These are phyloP conservation scores for Scheffersomyces segobiensis DNA, from an alignment of 1,139 yeast species.

Conservation along the genomic window DNA sequence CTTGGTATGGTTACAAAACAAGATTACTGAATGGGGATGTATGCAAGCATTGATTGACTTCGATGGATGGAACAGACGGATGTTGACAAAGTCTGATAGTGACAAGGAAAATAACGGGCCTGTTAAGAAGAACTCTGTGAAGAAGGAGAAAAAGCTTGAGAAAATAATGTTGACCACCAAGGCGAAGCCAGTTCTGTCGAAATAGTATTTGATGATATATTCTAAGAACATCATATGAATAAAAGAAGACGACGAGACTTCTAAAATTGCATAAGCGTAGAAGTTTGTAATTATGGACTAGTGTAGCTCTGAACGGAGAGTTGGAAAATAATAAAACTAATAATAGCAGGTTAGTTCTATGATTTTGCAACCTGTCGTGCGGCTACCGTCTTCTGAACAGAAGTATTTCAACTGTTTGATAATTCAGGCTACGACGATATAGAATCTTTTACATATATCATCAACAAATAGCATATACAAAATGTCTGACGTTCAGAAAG, in stretches of 20 bases:
- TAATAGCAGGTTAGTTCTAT: too few relatives aligned
- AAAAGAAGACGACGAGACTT: not conserved
- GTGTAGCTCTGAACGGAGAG: not conserved
- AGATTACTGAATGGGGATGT: slow-evolving; percentile 94
- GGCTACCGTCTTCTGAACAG: not conserved
- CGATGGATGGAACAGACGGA: slow-evolving; percentile 78
- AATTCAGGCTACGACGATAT: not conserved
- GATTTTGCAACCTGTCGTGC: not conserved
- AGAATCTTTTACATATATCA: too few relatives aligned
- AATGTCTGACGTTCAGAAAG: not conserved
- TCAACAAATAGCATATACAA: not conserved
- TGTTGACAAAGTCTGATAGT: slow-evolving; percentile 5
- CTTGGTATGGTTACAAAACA: slow-evolving; percentile 88
- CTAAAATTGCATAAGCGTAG: too few relatives aligned
- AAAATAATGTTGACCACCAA: not conserved
- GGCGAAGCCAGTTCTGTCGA: not conserved
- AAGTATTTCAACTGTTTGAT: not conserved
- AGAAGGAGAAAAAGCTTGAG: not conserved
- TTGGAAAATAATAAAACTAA: not conserved
- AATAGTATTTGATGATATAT: not conserved
- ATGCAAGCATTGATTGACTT: slow-evolving; percentile 98
- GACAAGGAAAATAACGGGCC: slow-evolving; percentile 2
- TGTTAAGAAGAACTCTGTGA: not conserved
- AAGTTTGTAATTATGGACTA: too few relatives aligned
- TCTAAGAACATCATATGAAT: not conserved